These are phyloP conservation scores for Zygosaccharomyces siamensis DNA, from an alignment of 805 yeast genomes.

Conservation along the genomic window DNA sequence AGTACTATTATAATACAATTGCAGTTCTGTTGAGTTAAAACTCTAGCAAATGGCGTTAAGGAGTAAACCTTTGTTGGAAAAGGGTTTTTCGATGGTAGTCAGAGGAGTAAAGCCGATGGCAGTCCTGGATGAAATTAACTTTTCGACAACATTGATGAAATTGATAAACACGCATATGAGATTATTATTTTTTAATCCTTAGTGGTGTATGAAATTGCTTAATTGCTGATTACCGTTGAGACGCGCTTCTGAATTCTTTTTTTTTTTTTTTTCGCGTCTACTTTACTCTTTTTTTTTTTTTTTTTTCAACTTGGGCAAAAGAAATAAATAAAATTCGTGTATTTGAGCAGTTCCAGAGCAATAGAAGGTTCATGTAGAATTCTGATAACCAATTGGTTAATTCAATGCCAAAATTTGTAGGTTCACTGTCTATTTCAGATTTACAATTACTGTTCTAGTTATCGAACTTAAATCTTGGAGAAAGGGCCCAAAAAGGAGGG, in stretches of 20 bases:
- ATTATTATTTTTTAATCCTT: not conserved
- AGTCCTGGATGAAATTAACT: not conserved
- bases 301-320: slow-evolving; percentile 2
- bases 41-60: not conserved
- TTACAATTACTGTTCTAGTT: not conserved
- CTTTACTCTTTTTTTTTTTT: not conserved
- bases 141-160: not conserved
- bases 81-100: not conserved
- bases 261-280: slow-evolving; percentile 4
- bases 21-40: not conserved
- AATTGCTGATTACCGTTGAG: not conserved
- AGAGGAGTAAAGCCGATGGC: not conserved
- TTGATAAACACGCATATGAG: not conserved
- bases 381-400: not conserved
- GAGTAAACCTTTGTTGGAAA: not conserved
- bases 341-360: not conserved
- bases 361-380: not conserved
- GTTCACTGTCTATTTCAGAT: not conserved
- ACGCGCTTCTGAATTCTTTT: slow-evolving; percentile 2
- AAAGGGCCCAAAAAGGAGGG: too few relatives aligned
- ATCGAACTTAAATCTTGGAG: not conserved
- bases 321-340: slow-evolving; percentile 1
- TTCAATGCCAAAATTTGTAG: not conserved
- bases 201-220: not conserved
- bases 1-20: not conserved